phyloP scores from a whole-genome alignment of 768 basidiomycete species.

The Pleurotus salmoneostramineus region DNA sequence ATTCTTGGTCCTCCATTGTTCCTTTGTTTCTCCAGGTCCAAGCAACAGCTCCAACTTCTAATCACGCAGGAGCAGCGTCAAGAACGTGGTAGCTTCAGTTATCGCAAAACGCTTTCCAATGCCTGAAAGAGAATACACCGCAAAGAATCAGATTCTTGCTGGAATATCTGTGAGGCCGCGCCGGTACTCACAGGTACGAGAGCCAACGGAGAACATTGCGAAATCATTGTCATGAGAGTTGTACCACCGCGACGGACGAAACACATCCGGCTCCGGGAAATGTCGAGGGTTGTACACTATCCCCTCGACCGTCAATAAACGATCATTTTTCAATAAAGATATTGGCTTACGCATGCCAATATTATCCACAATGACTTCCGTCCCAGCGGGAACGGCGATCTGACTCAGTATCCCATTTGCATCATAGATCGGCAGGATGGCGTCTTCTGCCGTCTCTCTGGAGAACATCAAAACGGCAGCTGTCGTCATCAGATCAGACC shows the following conservation, averaged over 20 bases:
- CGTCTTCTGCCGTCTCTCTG: constrained; percentile 38
- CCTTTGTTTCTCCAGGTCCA: constrained; percentile 30
- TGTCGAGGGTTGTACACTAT: constrained; percentile 48
- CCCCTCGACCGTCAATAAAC: constrained; percentile 6
- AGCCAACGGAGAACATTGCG: neutral
- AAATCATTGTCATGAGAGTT: constrained; percentile 9
- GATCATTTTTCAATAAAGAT: constrained; percentile 13
- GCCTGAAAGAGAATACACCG: constrained; percentile 41
- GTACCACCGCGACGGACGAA: constrained; percentile 49
- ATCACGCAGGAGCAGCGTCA: constrained; percentile 48
- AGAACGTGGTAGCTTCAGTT: constrained; percentile 47
- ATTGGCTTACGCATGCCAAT: constrained; percentile 35
- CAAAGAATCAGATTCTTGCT: neutral
- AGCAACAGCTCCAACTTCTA: constrained; percentile 46
- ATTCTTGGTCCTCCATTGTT: constrained; percentile 31
- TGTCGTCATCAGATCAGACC: constrained; percentile 9
- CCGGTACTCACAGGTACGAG: neutral
- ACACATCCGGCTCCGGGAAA: constrained; percentile 41
- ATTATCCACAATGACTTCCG: constrained; percentile 37
- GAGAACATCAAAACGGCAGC: constrained; percentile 36
- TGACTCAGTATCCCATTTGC: neutral
- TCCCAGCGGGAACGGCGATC: neutral
- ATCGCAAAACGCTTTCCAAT: constrained; percentile 53
- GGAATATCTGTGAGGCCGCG: neutral
- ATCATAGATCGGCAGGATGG: constrained; percentile 30